Percentiles rank a stretch among this genome's conserved stretches.
These are phyloP conservation scores for Blastocystis sp. DNA, from an alignment of 352 stramenopile genomes.

Conservation along the genomic window DNA sequence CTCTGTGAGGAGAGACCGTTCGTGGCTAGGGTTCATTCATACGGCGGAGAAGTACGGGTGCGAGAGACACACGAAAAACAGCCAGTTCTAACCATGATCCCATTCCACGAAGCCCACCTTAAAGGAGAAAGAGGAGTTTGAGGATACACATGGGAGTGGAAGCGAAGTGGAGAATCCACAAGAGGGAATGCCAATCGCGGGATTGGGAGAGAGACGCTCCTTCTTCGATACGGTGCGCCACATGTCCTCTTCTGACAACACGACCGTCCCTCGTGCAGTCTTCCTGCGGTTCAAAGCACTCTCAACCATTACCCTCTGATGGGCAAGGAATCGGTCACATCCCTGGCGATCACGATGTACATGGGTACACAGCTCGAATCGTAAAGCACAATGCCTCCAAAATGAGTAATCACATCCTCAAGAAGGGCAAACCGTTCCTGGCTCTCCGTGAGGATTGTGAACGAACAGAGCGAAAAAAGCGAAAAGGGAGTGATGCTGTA, in stretches of 20 bases:
- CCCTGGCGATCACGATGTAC: background rate
- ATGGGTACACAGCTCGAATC: background rate
- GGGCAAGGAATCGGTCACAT: background rate
- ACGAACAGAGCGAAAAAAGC: constrained; percentile 44
- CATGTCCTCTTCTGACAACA: constrained; percentile 7
- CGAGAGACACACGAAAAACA: background rate
- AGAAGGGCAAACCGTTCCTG: background rate
- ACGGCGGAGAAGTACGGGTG: background rate
- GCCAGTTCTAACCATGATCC: background rate
- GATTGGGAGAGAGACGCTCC: background rate
- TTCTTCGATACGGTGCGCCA: background rate
- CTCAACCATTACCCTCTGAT: background rate
- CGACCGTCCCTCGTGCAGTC: background rate
- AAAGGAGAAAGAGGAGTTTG: background rate
- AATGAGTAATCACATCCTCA: background rate
- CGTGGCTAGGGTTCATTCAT: constrained; percentile 9
- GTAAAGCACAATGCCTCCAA: constrained; percentile 27
- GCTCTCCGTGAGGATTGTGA: constrained; percentile 15
- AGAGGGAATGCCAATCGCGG: background rate
- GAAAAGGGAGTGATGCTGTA: constrained; percentile 59
- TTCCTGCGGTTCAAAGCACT: background rate
- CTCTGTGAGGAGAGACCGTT: background rate
- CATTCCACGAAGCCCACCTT: background rate
- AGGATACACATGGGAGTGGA: background rate
- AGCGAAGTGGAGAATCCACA: background rate